These are phyloP conservation scores for Lanmaoa rubissima DNA, from an alignment of 768 basidiomycete genomes.

Conservation along the genomic window DNA sequence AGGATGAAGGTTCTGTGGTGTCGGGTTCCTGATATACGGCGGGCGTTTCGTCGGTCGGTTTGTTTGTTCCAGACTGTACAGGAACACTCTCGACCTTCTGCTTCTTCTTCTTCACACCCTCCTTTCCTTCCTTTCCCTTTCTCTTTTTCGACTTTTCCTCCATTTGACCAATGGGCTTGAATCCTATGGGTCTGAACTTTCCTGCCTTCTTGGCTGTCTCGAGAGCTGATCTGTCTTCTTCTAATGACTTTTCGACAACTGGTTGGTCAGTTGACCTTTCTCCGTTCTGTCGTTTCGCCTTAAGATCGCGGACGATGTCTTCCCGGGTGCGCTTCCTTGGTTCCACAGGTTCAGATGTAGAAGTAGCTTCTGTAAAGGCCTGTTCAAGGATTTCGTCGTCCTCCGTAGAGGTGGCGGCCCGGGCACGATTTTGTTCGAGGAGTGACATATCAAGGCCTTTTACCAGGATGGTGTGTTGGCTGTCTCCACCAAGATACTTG, in stretches of 20 bases:
- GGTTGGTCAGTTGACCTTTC: conserved; percentile 10
- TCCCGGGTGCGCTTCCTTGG: conserved; percentile 74
- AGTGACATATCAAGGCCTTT: conserved; percentile 89
- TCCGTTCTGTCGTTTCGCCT: conserved; percentile 51
- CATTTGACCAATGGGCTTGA: conserved; percentile 55
- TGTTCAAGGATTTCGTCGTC: conserved; percentile 84
- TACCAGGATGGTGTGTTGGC: conserved; percentile 80
- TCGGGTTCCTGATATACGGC: neutral
- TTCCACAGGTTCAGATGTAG: conserved; percentile 20
- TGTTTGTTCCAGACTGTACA: conserved; percentile 15
- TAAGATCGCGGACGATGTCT: conserved; percentile 71
- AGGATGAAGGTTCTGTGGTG: neutral
- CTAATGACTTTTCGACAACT: conserved; percentile 11
- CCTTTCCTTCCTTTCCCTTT: conserved; percentile 41
- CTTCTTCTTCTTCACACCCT: conserved; percentile 61
- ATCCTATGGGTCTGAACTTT: conserved; percentile 56
- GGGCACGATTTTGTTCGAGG: conserved; percentile 79
- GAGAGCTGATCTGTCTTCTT: conserved; percentile 27
- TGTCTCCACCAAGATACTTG: conserved; percentile 80
- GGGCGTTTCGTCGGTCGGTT: neutral
- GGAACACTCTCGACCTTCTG: conserved; percentile 40
- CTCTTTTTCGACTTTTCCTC: conserved; percentile 46
- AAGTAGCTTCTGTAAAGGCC: conserved; percentile 54
- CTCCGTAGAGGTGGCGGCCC: conserved; percentile 51
- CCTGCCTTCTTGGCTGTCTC: conserved; percentile 39